Evolutionary conservation across 2,329 filamentous ascomycete species (phyloP).

Genomic region (Dothistroma pini): DNA sequence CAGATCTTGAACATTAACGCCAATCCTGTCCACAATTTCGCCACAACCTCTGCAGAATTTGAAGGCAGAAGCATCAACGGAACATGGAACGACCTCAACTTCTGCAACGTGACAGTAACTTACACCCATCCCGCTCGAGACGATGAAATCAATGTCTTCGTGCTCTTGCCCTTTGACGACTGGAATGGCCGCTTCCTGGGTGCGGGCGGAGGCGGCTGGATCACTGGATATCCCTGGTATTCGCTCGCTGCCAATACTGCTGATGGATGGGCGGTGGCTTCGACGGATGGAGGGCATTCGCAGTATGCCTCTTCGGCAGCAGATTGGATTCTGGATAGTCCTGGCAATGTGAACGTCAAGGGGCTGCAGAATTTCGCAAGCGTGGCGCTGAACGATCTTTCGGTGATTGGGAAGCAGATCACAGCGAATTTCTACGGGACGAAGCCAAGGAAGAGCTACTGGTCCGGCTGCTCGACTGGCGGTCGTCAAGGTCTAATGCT

Average conservation of each 20-base stretch:
- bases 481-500: slow-evolving; percentile 38
- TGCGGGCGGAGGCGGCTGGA: slow-evolving; percentile 39
- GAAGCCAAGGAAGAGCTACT: slow-evolving; percentile 36
- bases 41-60: background rate
- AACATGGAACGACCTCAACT: slow-evolving; percentile 13
- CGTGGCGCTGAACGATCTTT: slow-evolving; percentile 32
- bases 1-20: slow-evolving; percentile 1
- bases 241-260: slow-evolving; percentile 14
- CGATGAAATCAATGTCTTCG: slow-evolving; percentile 34
- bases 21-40: background rate
- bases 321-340: slow-evolving; percentile 24
- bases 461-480: slow-evolving; percentile 37
- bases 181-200: slow-evolving; percentile 39
- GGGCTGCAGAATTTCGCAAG: slow-evolving; percentile 35
- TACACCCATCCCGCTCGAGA: slow-evolving; percentile 38
- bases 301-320: slow-evolving; percentile 7
- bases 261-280: slow-evolving; percentile 26
- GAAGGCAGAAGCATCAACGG: background rate
- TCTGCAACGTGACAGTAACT: slow-evolving; percentile 39
- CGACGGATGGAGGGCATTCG: slow-evolving; percentile 28
- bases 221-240: slow-evolving; percentile 15
- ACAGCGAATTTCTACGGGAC: slow-evolving; percentile 32
- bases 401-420: slow-evolving; percentile 32
- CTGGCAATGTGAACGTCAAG: slow-evolving; percentile 34
- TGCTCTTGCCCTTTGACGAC: slow-evolving; percentile 33